A percentile compares a stretch with the other conserved stretches of the same genome.
These are phyloP conservation scores for Aethionema arabicum DNA, from an alignment of 345 rosid species.

Conservation along the genomic window DNA sequence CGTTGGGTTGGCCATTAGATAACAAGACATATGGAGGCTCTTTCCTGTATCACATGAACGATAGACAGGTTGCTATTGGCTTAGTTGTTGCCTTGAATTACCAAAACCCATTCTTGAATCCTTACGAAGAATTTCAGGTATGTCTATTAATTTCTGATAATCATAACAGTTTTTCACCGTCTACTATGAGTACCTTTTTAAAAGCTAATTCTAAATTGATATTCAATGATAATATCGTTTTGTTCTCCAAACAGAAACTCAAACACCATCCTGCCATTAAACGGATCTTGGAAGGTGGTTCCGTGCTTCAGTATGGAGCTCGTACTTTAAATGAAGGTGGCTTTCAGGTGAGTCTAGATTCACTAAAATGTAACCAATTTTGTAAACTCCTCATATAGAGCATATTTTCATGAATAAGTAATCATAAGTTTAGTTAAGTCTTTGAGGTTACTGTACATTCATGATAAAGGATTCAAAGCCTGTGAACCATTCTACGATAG, in stretches of 20 bases:
- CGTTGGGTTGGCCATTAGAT: constrained; percentile 96
- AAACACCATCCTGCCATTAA: constrained; percentile 93
- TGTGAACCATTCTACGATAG: background rate
- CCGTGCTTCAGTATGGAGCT: constrained; percentile 90
- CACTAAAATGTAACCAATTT: no score
- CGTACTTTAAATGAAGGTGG: constrained; percentile 98
- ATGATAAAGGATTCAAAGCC: background rate
- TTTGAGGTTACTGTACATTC: background rate
- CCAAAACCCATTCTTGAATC: constrained; percentile 79
- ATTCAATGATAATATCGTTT: background rate
- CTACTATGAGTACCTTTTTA: constrained; percentile 1
- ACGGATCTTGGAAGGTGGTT: constrained; percentile 81
- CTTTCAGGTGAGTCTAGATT: constrained; percentile 66
- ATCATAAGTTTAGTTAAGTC: no score
- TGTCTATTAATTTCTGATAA: background rate
- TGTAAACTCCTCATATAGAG: background rate
- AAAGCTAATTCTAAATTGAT: background rate
- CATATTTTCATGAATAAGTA: background rate
- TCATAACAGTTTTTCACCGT: background rate
- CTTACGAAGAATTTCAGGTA: constrained; percentile 95
- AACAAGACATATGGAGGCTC: constrained; percentile 90
- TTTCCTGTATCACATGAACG: constrained; percentile 92
- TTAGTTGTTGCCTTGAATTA: constrained; percentile 88
- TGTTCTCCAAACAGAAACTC: constrained; percentile 53
- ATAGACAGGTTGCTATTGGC: constrained; percentile 86